Conservation (phyloP, 2,329 filamentous ascomycete species). For the Nemania bipapillata region DNA sequence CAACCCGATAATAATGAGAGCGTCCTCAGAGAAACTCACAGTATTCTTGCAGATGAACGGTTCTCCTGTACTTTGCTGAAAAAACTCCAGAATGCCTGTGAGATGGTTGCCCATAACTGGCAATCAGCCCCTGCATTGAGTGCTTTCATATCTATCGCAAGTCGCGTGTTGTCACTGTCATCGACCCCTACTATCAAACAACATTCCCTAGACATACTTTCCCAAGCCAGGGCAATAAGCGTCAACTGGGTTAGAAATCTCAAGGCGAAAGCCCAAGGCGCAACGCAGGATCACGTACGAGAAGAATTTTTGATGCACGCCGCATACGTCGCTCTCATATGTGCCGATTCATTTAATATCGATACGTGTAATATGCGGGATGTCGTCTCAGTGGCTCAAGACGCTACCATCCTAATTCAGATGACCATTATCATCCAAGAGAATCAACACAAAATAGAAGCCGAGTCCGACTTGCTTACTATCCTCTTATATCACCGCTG, state of each 20-base stretch:
- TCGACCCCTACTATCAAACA: background rate
- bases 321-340: conserved; percentile 28
- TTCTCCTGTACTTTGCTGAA: conserved; percentile 20
- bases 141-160: conserved; percentile 9
- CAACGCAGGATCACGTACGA: background rate
- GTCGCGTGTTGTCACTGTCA: conserved; percentile 19
- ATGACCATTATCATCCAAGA: conserved; percentile 31
- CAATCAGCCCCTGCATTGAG: conserved; percentile 26
- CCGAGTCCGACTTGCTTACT: background rate
- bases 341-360: conserved; percentile 25
- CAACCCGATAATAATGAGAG: background rate
- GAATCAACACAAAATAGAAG: background rate
- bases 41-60: background rate
- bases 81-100: conserved; percentile 17
- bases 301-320: conserved; percentile 1
- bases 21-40: conserved; percentile 17
- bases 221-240: background rate
- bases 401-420: conserved; percentile 30
- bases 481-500: background rate
- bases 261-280: conserved; percentile 14
- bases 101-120: conserved; percentile 28
- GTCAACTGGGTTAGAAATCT: conserved; percentile 23
- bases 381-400: background rate
- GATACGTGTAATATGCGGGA: background rate
- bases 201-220: background rate